Conservation (phyloP, 345 rosid species). For the Dovyalis caffra region DNA sequence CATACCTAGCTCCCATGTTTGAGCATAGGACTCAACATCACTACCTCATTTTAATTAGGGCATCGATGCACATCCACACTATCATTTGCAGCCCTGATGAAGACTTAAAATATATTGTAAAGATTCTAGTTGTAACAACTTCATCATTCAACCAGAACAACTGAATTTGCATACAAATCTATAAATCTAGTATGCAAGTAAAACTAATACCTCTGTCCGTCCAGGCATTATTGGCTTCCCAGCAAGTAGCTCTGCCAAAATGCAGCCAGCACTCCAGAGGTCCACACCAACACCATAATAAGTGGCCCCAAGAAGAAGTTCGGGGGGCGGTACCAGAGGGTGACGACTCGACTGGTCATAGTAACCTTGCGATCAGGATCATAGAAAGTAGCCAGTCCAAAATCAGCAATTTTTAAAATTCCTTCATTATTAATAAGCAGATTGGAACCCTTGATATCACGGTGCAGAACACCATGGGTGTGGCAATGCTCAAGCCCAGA, state of each 20-base stretch:
- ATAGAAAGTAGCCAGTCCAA: slow-evolving; percentile 82
- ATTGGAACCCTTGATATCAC: slow-evolving; percentile 90
- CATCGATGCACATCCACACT: neutral
- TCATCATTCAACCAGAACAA: slow-evolving; percentile 3
- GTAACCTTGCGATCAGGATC: slow-evolving; percentile 58
- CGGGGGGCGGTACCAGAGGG: slow-evolving; percentile 99
- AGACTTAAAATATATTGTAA: neutral
- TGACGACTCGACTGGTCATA: slow-evolving; percentile 88
- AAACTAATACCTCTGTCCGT: slow-evolving; percentile 66
- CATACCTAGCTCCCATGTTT: neutral
- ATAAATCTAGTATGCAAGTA: neutral
- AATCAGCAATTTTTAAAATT: slow-evolving; percentile 79
- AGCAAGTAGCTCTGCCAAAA: slow-evolving; percentile 81
- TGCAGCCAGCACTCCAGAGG: slow-evolving; percentile 97
- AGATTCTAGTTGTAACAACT: neutral
- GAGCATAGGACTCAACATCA: neutral
- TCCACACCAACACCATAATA: slow-evolving; percentile 71
- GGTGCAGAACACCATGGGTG: slow-evolving; percentile 71
- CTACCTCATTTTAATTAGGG: neutral
- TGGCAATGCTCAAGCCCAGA: slow-evolving; percentile 94
- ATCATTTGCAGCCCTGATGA: neutral
- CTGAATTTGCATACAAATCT: neutral
- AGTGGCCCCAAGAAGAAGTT: slow-evolving; percentile 90
- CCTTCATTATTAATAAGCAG: slow-evolving; percentile 79
- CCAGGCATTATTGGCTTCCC: slow-evolving; percentile 94